Base-by-base conservation (phyloP, 768 basidiomycete genomes). In the Kwoniella heveanensis region DNA sequence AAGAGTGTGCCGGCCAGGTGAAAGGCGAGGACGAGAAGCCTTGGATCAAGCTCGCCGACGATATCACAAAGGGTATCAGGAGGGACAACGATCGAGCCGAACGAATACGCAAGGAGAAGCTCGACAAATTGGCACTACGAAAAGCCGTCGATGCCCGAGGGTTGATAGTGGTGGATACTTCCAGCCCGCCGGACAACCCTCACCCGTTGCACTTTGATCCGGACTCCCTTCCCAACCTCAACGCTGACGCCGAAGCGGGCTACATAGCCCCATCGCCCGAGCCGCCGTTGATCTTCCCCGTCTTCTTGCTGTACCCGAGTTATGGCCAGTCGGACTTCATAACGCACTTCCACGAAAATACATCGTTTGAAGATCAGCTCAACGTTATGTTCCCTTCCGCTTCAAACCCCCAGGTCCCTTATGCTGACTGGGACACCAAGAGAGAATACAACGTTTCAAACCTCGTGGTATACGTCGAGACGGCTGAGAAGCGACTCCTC, bases 241-340 rank as follows among this genome's bases (percentile, higher is more conserved):
- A 60, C 19, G 51, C 32, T 8, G 48, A 48, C 13, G 50, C 21
- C 8, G 60, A 57, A 47, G 36, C 26, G 2, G 88, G 65, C 26
- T 80, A 71, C 89, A 88, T 79, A 76, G 85, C 60, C 81, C 86
- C 60, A 68, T 5, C 48, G 17, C 83, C 68, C 76, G 79, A 65
- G 0, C 50, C 70, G 3, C 84, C 95, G 13, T 80, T 95, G 65
- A 78, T 83, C 46, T 81, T 96, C 76, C 95, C 96, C 1, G 88
- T 89, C 46, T 91, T 96, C 83, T 89, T 98, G 80, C 84, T 97
- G 64, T 96, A 97, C 80, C 96, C 96, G 6, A 88, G 92, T 77
- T 84, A 92, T 67, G 86, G 88, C 12, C 91, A 87, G 5, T 91
- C 94, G 27, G 96, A 99, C 80, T 84, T 94, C 62, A 89, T 97